Evolutionary conservation across 1,284 basidiomycete genomes (phyloP), one percentile per base, ranked within the genome.

Genomic region (Coniferiporia sulphurascens): DNA sequence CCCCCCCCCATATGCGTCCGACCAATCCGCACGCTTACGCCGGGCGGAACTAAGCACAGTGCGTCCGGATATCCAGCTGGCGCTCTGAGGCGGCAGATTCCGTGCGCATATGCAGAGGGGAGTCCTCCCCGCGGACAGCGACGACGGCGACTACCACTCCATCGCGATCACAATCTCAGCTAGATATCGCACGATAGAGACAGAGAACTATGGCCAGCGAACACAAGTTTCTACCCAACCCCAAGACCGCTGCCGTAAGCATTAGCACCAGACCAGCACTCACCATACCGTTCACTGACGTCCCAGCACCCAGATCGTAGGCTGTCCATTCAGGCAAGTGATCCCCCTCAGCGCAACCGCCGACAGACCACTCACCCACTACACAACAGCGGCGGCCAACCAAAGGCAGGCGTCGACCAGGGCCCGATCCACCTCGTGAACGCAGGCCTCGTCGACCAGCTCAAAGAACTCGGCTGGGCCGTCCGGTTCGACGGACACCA

Each of bases 401-500:
- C 88, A 15, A 86, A 83, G 72, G 71, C 83, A 27, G 95, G 95
- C 36, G 94, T 97, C n/a, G 95, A 98, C 74, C 80, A 86, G 65
- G 95, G 90, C 43, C 94, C 95, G 4, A 92, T 94, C 66, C 84
- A 86, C 67, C 81, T 98, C 63, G 86, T 97, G 57, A 76, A 91
- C 71, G 90, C 91, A 2, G 95, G 95, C 0, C 83, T 98, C 53
- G 71, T 89, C 50, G 72, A 84, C 15, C 92, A 96, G 71, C 82
- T 97, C 54, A 72, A 81, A 55, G 77, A 77, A 10, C 84, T 99
- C 27, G 95, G 93, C 52, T 98, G 94, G 93, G 78, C 85, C 27
- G 94, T 98, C 67, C 74, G 86, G 53, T 95, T 96, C 70, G 86
- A 94, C 64, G 90, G 91, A 1, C 90, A 94, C 68, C 91, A 95